These are phyloP conservation scores for Ricinus communis DNA, from an alignment of 345 rosid genomes.

Conservation along the genomic window DNA sequence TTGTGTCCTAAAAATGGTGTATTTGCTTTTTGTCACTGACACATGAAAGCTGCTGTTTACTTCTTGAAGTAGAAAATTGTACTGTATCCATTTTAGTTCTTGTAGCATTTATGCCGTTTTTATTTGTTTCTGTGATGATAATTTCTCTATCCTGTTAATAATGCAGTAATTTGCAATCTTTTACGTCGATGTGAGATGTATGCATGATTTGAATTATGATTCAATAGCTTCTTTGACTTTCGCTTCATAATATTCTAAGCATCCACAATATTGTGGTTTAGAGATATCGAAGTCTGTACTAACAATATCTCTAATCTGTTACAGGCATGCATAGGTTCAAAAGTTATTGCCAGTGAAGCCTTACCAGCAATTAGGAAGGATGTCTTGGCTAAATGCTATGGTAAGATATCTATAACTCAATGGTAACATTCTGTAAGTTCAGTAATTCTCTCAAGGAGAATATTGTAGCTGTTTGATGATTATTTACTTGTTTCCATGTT, in stretches of 20 bases:
- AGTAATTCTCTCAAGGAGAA: background rate
- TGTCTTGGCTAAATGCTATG: constrained; percentile 97
- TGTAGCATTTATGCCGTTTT: too few species aligned
- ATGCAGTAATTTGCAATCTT: background rate
- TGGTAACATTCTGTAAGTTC: background rate
- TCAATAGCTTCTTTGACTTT: too few species aligned
- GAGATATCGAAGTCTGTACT: background rate
- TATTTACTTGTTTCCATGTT: background rate
- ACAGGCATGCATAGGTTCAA: constrained; percentile 97
- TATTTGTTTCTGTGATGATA: background rate
- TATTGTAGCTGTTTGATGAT: background rate
- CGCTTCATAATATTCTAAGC: background rate
- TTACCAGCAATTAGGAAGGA: constrained; percentile 94
- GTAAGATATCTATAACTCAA: constrained; percentile 38
- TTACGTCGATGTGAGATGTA: too few species aligned
- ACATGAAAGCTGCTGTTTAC: too few species aligned
- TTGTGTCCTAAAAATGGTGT: too few species aligned
- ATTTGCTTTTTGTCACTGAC: too few species aligned
- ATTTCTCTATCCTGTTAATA: too few species aligned
- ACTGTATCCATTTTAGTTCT: too few species aligned
- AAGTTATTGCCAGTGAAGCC: constrained; percentile 92
- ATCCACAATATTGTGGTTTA: background rate
- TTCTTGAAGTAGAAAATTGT: too few species aligned
- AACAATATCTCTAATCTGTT: constrained; percentile 4
- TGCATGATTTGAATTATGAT: too few species aligned